Base-by-base conservation (phyloP, 768 basidiomycete species). In the Dendrothele bispora region DNA sequence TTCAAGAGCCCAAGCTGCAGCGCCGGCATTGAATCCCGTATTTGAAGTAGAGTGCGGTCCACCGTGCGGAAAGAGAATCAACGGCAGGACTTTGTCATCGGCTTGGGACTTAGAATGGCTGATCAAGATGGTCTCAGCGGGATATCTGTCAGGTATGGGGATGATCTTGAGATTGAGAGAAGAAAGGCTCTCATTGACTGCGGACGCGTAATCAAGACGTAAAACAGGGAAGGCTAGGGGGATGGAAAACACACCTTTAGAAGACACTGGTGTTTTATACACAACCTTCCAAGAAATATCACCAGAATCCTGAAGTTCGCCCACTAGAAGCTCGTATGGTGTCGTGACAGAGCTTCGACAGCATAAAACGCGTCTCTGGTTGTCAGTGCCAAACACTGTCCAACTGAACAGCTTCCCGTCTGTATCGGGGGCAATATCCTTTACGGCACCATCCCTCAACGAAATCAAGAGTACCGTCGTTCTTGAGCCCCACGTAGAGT, bases 1-100 rank as follows among this genome's bases (percentile, higher is more conserved):
- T 71, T 80, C 80, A 0, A 83, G 59, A 2, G 74, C 81, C 8
- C 79, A 62, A 1, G 77, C 77, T 0, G 69, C 71, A 0, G 60
- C 65, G 11, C 55, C 45, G 0, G 83, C 62, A 3, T 59, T 63
- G 55, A 83, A 88, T 0, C 71, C 68, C 0, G 78, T 82, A 0
- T 72, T 72, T 3, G 56, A 66, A 1, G 71, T 67, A 0, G 57
- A 68, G 55, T 87, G 84, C 0, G 86, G 85, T 2, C 86, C 85
- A 8, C 85, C 86, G 49, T 87, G 86, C 6, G 75, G 74, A 12
- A 69, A 58, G 0, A 75, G 77, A 40, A 88, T 65, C 43, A 73
- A 84, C 17, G 77, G 72, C 2, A 69, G 68, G 17, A 59, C 60
- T 2, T 18, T 46, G 11, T 49, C 59, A n/a, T 39, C 57, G 6